These are phyloP conservation scores for Eucalyptus guilfoylei DNA, from an alignment of 345 rosid genomes.

Conservation along the genomic window DNA sequence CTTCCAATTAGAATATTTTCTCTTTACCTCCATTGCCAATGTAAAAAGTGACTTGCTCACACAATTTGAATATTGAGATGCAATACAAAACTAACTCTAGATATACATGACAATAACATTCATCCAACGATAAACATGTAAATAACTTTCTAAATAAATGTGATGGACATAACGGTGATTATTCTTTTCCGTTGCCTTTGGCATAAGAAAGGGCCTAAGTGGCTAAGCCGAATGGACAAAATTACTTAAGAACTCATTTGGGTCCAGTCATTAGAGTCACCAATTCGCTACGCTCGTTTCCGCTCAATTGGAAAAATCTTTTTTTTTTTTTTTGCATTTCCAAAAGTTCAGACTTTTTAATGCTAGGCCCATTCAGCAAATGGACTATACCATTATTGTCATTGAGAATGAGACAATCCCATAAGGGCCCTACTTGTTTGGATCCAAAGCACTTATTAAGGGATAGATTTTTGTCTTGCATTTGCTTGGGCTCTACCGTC, in stretches of 20 bases:
- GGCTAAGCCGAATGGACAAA: not conserved
- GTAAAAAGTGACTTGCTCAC: not conserved
- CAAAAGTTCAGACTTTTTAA: not conserved
- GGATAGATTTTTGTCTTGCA: not conserved
- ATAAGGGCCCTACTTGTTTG: not conserved
- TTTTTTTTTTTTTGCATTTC: not conserved
- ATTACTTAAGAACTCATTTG: not conserved
- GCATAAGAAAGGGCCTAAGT: not conserved
- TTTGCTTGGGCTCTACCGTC: not conserved
- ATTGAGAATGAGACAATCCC: not conserved
- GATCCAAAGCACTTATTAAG: not conserved
- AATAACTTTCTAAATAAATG: not conserved
- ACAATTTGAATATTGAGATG: not conserved
- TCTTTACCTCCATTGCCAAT: not conserved
- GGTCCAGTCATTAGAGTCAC: not conserved
- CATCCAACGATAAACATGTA: not conserved
- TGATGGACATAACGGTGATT: not conserved
- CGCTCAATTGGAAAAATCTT: not conserved
- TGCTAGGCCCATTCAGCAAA: not conserved
- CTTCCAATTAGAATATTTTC: not conserved
- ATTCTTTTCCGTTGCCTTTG: not conserved
- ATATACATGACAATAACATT: not conserved
- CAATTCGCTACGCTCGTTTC: not conserved
- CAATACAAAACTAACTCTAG: not conserved
- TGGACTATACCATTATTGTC: not conserved